Percentiles rank a stretch among this genome's conserved stretches.
phyloP scores from a whole-genome alignment of 495 filamentous ascomycete species.

The Podospora tetraspora region DNA sequence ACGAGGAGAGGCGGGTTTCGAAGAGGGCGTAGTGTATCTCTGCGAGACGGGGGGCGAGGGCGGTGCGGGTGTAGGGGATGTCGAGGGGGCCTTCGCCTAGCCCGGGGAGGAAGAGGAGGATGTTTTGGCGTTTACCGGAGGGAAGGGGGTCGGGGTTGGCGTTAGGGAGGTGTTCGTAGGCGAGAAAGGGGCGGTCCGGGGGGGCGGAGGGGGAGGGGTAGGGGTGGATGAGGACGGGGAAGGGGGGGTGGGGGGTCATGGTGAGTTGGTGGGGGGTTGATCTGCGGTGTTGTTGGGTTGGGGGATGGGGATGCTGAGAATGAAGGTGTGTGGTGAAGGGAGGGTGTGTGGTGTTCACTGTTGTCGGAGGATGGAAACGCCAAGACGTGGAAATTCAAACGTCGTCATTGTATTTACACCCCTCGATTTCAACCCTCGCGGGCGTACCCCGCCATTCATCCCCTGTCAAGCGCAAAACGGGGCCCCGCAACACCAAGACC shows the following conservation, averaged over 20 bases:
- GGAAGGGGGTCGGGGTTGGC: neutral
- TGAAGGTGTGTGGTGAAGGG: too few relatives aligned
- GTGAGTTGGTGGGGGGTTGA: neutral
- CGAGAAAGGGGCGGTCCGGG: slow-evolving; percentile 19
- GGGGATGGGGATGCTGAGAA: too few relatives aligned
- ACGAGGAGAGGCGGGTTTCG: slow-evolving; percentile 40
- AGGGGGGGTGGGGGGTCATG: slow-evolving; percentile 11
- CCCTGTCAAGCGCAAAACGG: neutral
- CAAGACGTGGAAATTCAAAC: neutral
- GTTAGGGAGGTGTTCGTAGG: slow-evolving; percentile 31
- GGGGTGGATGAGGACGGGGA: slow-evolving; percentile 34
- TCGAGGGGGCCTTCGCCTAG: slow-evolving; percentile 75
- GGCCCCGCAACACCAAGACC: neutral
- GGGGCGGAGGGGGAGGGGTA: slow-evolving; percentile 21
- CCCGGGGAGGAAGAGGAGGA: slow-evolving; percentile 78
- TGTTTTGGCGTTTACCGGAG: slow-evolving; percentile 40
- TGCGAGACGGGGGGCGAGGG: slow-evolving; percentile 48
- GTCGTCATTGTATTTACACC: neutral
- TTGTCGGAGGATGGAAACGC: neutral
- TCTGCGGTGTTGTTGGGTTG: neutral
- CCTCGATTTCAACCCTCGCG: neutral
- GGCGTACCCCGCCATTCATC: neutral
- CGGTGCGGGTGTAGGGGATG: slow-evolving; percentile 55
- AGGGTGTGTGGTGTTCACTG: too few relatives aligned
- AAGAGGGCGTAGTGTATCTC: slow-evolving; percentile 34